Conservation (phyloP, 2,329 filamentous ascomycete species). For the Trichoderma sp. region DNA sequence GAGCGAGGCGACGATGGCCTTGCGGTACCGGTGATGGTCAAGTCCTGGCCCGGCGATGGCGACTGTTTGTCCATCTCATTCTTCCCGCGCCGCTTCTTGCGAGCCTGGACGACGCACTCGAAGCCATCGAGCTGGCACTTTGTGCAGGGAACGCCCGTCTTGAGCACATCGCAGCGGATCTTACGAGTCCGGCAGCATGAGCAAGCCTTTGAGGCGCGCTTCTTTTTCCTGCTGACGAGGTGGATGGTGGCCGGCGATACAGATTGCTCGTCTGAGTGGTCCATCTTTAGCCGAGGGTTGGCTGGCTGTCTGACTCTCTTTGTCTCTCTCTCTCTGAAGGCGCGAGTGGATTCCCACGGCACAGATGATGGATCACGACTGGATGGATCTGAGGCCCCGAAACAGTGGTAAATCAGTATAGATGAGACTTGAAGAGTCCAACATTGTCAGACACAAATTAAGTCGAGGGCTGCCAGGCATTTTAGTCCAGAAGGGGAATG, state of each 20-base stretch:
- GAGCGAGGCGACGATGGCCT: background rate
- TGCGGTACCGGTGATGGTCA: background rate
- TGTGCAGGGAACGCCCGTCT: slow-evolving; percentile 27
- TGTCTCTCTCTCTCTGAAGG: background rate
- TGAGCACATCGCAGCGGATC: slow-evolving; percentile 29
- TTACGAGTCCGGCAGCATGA: slow-evolving; percentile 26
- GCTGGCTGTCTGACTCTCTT: too few species aligned
- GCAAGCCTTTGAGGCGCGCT: slow-evolving; percentile 28
- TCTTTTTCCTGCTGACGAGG: slow-evolving; percentile 12
- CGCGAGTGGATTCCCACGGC: background rate
- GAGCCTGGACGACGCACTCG: slow-evolving; percentile 23
- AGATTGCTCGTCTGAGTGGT: background rate
- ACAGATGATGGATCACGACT: background rate
- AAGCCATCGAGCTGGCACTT: slow-evolving; percentile 27
- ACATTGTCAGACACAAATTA: background rate
- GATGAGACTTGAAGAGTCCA: background rate
- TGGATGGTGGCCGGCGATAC: background rate
- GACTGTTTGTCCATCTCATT: background rate
- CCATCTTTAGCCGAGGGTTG: background rate
- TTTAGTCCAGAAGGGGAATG: background rate
- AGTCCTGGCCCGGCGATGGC: background rate
- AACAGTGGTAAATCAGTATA: background rate
- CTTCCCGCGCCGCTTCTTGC: slow-evolving; percentile 20
- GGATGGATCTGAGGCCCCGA: background rate
- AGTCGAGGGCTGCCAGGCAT: background rate